phyloP scores from a whole-genome alignment of 2,329 filamentous ascomycete genomes.

The Colletotrichum orbiculare region DNA sequence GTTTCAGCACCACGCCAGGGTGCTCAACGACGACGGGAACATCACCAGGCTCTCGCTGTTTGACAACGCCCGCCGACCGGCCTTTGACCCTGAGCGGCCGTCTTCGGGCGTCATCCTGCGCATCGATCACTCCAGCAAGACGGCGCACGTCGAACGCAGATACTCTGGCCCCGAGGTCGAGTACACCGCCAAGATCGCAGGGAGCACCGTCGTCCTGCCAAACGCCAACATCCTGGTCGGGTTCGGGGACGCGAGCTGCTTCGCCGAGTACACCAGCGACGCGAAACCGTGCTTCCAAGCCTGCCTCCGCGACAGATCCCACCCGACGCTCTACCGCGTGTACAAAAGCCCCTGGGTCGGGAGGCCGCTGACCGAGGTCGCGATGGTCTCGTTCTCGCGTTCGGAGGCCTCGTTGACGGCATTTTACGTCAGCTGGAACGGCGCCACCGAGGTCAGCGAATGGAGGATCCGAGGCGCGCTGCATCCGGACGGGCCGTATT shows the following conservation, averaged over 20 bases:
- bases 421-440: conserved; percentile 53
- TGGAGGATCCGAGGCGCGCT: conserved; percentile 54
- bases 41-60: conserved; percentile 63
- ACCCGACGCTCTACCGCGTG: conserved; percentile 41
- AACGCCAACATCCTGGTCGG: conserved; percentile 56
- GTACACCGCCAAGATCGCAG: conserved; percentile 44
- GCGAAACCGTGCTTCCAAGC: conserved; percentile 40
- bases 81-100: not conserved
- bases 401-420: conserved; percentile 5
- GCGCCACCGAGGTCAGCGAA: conserved; percentile 44
- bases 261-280: conserved; percentile 42
- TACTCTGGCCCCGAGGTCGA: conserved; percentile 4
- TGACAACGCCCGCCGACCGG: conserved; percentile 59
- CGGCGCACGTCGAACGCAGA: not conserved
- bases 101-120: conserved; percentile 7
- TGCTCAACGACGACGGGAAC: conserved; percentile 48
- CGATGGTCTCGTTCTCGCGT: conserved; percentile 2
- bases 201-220: conserved; percentile 42
- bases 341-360: conserved; percentile 45
- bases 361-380: conserved; percentile 35
- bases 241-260: conserved; percentile 48
- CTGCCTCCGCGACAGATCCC: conserved; percentile 32
- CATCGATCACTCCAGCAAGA: conserved; percentile 2
- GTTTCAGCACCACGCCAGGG: conserved; percentile 65
- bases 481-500: conserved; percentile 14